Base-by-base conservation (phyloP, 2,329 filamentous ascomycete species). In the Mariannaea sp. region DNA sequence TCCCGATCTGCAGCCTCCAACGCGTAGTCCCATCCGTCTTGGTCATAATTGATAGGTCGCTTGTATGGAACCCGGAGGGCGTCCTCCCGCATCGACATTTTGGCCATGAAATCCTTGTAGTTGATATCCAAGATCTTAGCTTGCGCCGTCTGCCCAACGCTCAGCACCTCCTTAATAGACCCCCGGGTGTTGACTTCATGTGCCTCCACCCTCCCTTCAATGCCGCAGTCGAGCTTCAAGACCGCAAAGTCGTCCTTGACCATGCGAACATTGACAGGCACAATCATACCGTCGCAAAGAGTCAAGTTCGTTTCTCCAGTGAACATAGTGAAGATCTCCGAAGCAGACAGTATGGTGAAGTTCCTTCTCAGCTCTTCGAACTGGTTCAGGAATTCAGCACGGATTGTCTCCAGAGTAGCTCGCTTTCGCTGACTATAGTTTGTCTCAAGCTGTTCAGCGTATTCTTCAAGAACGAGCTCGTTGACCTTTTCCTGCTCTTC, bases 371-470 rank as follows among this genome's bases (percentile, higher is more conserved):
- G 80, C 71, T 99, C 94, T 74, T 99, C 94, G 70, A 96, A 99
- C 1, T 94, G 92, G 16, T 88, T 87, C 66, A 94, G 89, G 44
- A 99, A 78, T 73, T 99, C 94, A 13, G 91, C 92, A 58, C 94
- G 89, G 68, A 99, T 99, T 0, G 92, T 96, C 73, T 99, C 94
- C 10, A 99, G 80, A 1, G 94, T 99, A 1, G 93, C 93, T 53
- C 94, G 90, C 78, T 99, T 99, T 61, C 89, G 86, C 71, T 97
- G 92, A 65, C 91, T 92, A 70, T 96, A 92, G 65, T 96, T 95
- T 61, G 84, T 87, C 76, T 97, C 89, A 59, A 99, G 80, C 76
- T 99, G 93, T 67, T 96, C 91, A 1, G 94, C 94, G 67, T 99
- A 99, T 71, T 97, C 92, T 72, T 99, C 94, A 4, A 99, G 80